Percentiles rank a stretch among this genome's conserved stretches.
phyloP scores from a whole-genome alignment of 2,329 filamentous ascomycete species.

The Teratosphaeria zuluensis region DNA sequence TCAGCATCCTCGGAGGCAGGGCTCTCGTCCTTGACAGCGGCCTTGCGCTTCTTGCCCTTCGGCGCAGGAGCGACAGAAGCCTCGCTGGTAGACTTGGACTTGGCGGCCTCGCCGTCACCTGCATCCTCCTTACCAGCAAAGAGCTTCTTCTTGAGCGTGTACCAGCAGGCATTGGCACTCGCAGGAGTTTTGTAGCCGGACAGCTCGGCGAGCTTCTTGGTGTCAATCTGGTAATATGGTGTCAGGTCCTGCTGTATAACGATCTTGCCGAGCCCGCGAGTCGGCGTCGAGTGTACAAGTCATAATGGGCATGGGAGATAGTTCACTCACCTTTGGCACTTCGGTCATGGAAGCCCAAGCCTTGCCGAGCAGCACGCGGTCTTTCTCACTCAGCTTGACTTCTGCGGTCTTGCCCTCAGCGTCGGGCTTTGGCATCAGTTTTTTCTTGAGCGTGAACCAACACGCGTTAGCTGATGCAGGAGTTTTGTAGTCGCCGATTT shows the following conservation, averaged over 20 bases:
- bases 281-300: background rate
- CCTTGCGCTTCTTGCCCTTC: background rate
- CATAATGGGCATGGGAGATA: too few relatives aligned
- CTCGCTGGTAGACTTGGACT: background rate
- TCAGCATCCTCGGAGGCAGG: background rate
- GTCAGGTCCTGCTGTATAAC: background rate
- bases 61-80: background rate
- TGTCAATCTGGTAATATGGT: background rate
- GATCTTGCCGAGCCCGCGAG: background rate
- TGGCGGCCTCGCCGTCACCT: background rate
- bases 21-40: background rate
- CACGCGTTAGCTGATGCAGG: conserved; percentile 8
- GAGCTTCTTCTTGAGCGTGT: conserved; percentile 10
- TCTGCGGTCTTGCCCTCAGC: background rate
- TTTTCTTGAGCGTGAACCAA: conserved; percentile 8
- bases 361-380: background rate
- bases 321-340: background rate
- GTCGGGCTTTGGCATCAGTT: conserved; percentile 5
- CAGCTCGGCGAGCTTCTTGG: conserved; percentile 9
- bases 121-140: conserved; percentile 1
- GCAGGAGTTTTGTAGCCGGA: conserved; percentile 12
- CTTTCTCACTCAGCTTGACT: background rate
- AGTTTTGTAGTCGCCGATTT: conserved; percentile 12
- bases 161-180: conserved; percentile 8
- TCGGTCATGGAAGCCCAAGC: background rate